Conservation (phyloP, 352 stramenopile species). For the Phytopythium mirpurense region DNA sequence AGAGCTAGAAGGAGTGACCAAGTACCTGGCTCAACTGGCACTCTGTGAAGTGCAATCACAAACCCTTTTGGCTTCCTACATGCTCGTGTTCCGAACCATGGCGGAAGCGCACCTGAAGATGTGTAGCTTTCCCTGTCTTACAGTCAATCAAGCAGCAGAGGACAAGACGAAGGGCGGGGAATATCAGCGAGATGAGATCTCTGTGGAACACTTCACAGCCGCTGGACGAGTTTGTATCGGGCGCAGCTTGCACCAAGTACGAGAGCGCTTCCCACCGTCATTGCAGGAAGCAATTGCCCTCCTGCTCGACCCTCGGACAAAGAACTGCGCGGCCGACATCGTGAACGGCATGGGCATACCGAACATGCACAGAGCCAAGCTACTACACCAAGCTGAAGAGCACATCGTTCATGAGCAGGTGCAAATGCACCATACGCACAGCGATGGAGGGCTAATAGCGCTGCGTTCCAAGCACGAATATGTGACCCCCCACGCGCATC, state of each 20-base stretch:
- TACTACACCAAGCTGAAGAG: too few relatives aligned
- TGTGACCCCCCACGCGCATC: too few relatives aligned
- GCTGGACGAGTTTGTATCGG: neutral
- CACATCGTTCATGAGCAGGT: too few relatives aligned
- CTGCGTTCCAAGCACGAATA: too few relatives aligned
- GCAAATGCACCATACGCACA: too few relatives aligned
- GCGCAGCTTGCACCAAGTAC: neutral
- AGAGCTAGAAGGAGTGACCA: neutral
- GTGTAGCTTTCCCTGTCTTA: neutral
- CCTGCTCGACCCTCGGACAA: neutral
- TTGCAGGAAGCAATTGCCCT: neutral
- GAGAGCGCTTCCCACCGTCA: neutral
- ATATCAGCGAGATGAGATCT: neutral
- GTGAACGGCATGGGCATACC: neutral
- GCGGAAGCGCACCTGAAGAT: neutral
- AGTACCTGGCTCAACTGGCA: neutral
- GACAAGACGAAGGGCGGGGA: neutral
- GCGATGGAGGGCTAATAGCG: too few relatives aligned
- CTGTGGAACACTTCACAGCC: neutral
- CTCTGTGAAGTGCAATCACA: neutral
- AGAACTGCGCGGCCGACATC: neutral
- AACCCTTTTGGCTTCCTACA: neutral
- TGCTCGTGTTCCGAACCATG: neutral
- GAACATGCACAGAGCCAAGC: too few relatives aligned
- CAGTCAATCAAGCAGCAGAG: too few relatives aligned